Conservation (phyloP, 202 grass and related monocot species). For the Panicum hallii region DNA sequence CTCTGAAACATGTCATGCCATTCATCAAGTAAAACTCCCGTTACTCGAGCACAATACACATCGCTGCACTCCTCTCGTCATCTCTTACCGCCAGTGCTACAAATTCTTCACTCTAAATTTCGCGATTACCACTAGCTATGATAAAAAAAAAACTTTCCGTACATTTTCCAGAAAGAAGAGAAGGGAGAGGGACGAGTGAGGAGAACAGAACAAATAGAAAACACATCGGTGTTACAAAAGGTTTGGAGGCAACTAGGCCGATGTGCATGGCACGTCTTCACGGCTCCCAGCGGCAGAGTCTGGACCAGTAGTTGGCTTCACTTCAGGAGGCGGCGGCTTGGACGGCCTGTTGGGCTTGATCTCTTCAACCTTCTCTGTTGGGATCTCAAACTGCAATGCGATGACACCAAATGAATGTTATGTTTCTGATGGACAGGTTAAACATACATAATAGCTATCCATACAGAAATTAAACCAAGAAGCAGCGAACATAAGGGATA, state of each 20-base stretch:
- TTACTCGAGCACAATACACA: background rate
- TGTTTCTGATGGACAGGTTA: background rate
- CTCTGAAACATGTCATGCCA: no score
- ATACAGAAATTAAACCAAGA: background rate
- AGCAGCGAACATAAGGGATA: background rate
- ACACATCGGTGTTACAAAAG: background rate
- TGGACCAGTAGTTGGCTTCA: constrained; percentile 12
- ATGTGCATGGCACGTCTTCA: constrained; percentile 83
- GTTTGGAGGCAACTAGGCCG: constrained; percentile 26
- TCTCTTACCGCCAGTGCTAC: background rate
- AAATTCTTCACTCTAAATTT: background rate
- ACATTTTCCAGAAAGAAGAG: background rate
- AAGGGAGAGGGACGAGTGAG: background rate
- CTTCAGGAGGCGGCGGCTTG: constrained; percentile 55
- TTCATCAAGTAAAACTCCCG: background rate
- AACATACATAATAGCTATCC: background rate
- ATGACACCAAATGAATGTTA: background rate
- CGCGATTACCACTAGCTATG: background rate
- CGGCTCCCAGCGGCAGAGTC: background rate
- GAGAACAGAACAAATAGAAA: background rate
- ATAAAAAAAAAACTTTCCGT: background rate
- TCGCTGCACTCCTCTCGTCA: background rate
- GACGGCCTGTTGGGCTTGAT: constrained; percentile 74
- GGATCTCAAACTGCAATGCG: constrained; percentile 64
- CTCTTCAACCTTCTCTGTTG: constrained; percentile 59